Evolutionary conservation across 768 basidiomycete species (phyloP).

Genomic region (Aureoboletus auriporus): DNA sequence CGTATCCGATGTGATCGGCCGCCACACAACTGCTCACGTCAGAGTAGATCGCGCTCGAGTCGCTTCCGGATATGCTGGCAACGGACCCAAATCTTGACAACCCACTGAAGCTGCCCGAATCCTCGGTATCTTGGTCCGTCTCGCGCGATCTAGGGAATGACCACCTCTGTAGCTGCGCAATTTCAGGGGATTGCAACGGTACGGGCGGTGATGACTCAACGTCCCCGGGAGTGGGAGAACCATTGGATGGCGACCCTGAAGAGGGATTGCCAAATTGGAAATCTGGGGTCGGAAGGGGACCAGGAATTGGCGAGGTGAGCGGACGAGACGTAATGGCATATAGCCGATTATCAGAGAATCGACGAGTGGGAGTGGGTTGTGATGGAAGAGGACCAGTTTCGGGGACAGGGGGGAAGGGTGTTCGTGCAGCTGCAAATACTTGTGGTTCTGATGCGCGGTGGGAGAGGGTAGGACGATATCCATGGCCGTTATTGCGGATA

Average conservation of each 20-base stretch:
- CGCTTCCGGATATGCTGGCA: conserved; percentile 56
- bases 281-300: conserved; percentile 57
- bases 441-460: conserved; percentile 33
- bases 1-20: conserved; percentile 28
- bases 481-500: conserved; percentile 46
- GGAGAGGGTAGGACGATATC: conserved; percentile 29
- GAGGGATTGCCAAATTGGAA: conserved; percentile 63
- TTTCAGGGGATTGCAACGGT: conserved; percentile 43
- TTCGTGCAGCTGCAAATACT: conserved; percentile 35
- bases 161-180: conserved; percentile 34
- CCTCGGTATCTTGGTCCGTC: conserved; percentile 50
- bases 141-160: conserved; percentile 38
- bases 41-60: conserved; percentile 50
- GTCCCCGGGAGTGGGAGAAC: conserved; percentile 51
- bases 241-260: conserved; percentile 40
- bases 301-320: conserved; percentile 43
- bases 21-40: conserved; percentile 38
- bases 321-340: conserved; percentile 47
- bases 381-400: conserved; percentile 17
- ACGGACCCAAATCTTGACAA: conserved; percentile 58
- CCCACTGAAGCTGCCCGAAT: conserved; percentile 44
- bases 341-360: conserved; percentile 43
- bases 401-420: conserved; percentile 31
- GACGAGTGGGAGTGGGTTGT: conserved; percentile 13
- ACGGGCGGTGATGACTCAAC: conserved; percentile 23